Evolutionary conservation across 768 basidiomycete species (phyloP), one percentile per base, ranked within the genome.

Genomic region (Rhodotorula sphaerocarpa): DNA sequence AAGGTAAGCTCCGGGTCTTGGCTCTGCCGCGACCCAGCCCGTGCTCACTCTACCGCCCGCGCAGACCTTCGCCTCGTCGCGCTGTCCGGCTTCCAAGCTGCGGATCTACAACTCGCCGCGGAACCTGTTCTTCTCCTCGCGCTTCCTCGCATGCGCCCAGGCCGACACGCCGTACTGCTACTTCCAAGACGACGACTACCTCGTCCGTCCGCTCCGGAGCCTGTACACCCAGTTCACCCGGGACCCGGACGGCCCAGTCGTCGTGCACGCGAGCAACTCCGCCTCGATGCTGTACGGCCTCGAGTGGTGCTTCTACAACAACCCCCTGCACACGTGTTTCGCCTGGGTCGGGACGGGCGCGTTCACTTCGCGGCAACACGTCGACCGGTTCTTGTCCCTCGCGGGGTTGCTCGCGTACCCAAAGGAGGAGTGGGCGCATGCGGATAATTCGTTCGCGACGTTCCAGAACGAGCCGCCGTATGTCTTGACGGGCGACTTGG

Each of bases 101-200:
- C 64, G 55, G 15, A 67, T 72, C 57, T 58, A 70, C 67, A 70
- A 70, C 57, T 67, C 70, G 21, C 67, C 67, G 7, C 43, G 52
- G 16, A 72, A 72, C 53, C 43, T 58, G 6, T 55, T 69, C 43
- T 72, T 72, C 65, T 6, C 65, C 39, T 59, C 67, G 3, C 64
- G 71, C 21, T 63, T 66, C 57, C 62, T 72, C 54, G 67, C 67
- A 5, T 72, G 71, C 54, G 43, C 55, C 21, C 55, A 55, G 25
- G 27, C 66, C 21, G 12, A 23, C 1, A 56, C 63, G 3, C 57
- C 62, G 2, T 30, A 61, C 56, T 71, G 70, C 56, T 71, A 55
- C 60, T 66, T 71, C 57, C 70, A 71, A 44, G 71, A 72, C 70
- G 71, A 72, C 57, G 71, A 72, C 59, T 72, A 65, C 56, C 31